Conservation (phyloP, 2,329 filamentous ascomycete genomes). For the Plenodomus biglobosus region DNA sequence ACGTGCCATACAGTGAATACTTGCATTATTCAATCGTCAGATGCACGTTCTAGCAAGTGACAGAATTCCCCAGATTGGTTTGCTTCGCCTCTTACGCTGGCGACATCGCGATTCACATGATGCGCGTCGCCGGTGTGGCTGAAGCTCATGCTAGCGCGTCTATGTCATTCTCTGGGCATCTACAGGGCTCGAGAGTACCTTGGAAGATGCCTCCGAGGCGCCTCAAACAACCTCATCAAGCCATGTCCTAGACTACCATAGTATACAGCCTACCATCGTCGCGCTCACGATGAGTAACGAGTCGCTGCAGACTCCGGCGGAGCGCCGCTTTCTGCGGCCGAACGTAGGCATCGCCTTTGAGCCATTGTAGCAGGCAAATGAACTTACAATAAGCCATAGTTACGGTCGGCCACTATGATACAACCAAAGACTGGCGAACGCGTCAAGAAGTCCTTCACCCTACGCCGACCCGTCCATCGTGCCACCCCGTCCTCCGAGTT, state of each 20-base stretch:
- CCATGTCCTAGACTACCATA: neutral
- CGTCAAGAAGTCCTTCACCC: conserved; percentile 74
- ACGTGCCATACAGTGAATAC: neutral
- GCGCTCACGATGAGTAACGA: conserved; percentile 30
- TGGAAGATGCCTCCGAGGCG: conserved; percentile 4
- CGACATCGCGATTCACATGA: neutral
- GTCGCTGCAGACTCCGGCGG: conserved; percentile 32
- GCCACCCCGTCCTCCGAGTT: conserved; percentile 50
- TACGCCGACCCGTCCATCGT: conserved; percentile 55
- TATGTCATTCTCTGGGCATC: conserved; percentile 16
- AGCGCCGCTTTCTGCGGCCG: conserved; percentile 42
- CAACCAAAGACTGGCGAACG: conserved; percentile 84
- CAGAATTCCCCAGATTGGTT: neutral
- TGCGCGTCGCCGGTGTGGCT: conserved; percentile 9
- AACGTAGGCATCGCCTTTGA: conserved; percentile 32
- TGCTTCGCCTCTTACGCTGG: neutral
- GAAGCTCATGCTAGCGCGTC: conserved; percentile 13
- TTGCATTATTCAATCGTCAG: neutral
- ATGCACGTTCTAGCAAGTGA: neutral
- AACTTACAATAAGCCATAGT: conserved; percentile 48
- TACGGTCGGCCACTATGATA: conserved; percentile 84
- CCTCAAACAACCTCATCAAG: neutral
- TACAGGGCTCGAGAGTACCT: conserved; percentile 13
- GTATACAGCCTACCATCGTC: neutral
- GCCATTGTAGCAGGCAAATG: neutral